Base-by-base conservation (phyloP, 2,329 filamentous ascomycete species). In the Parastagonospora nodorum region DNA sequence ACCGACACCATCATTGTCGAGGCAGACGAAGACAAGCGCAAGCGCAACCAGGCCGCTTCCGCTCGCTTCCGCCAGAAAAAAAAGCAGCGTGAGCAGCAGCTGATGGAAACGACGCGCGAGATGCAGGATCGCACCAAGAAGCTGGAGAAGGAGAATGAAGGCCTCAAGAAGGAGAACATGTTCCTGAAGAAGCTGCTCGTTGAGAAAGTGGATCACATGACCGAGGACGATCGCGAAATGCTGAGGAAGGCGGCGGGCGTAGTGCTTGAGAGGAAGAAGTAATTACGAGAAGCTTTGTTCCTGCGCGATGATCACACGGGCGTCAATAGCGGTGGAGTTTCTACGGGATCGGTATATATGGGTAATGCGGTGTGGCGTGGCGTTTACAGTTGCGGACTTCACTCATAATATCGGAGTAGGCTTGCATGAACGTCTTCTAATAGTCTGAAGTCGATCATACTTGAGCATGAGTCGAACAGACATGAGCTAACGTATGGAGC, bases 1-100 rank as follows among this genome's bases (percentile, higher is more conserved):
- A 45, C 48, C 4, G 69, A 72, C 24, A 52, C 64, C 4, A 42
- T 69, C 12, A 52, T 68, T 24, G 53, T 62, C 33, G 68, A 71
- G 42, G 90, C 90, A 16, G 91, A 96, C 74, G 91, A 96, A 75
- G 91, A 96, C 73, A 95, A 95, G 78, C 88, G 91, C 42, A 86
- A 90, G 51, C 86, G 91, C 58, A 96, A 96, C 77, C 95, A 92
- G 2, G 91, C 91, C 29, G 91, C 91, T 48, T 92, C 88, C 60
- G 91, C 91, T 14, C 88, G 91, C 42, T 96, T 96, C 82, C 88
- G 91, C 52, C 86, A 94, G 71, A 96, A 96, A 85, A 96, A 96
- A 87, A 96, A 96, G 84, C 90, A 94, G 77, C 88, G 91, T 43
- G 91, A 96, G 78, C 89, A 92, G 74, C 88, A 89, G 8, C 84